Conservation (phyloP, 371 early-diverging fungal genomes). For the Mucor piriformis region DNA sequence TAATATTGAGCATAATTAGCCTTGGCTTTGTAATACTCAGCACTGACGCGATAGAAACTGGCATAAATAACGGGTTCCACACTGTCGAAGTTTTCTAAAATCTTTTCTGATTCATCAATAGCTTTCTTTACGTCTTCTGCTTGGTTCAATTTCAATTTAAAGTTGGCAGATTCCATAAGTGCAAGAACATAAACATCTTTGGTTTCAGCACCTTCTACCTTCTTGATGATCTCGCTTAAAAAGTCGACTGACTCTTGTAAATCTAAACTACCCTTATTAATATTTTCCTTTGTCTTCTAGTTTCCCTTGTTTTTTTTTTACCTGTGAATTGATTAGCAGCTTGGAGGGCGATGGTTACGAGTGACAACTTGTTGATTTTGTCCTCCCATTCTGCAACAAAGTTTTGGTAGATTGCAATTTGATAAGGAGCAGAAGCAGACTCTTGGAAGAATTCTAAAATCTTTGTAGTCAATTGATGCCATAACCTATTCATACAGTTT, state of each 20-base stretch:
- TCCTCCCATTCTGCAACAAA: constrained; percentile 93
- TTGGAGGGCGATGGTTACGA: constrained; percentile 80
- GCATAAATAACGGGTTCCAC: constrained; percentile 92
- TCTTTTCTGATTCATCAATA: constrained; percentile 85
- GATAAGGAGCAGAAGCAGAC: constrained; percentile 77
- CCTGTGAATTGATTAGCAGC: constrained; percentile 80
- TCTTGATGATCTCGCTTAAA: constrained; percentile 65
- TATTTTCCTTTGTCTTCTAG: background rate
- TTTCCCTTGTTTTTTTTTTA: constrained; percentile 28
- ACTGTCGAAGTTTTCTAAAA: constrained; percentile 78
- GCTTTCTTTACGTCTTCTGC: constrained; percentile 79
- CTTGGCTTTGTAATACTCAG: constrained; percentile 96
- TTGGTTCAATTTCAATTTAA: constrained; percentile 74
- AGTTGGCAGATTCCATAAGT: constrained; percentile 85
- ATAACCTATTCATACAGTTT: constrained; percentile 64
- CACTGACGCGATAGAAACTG: constrained; percentile 91
- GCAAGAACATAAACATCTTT: constrained; percentile 89
- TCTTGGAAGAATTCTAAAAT: constrained; percentile 77
- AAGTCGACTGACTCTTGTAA: constrained; percentile 68
- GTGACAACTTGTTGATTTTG: constrained; percentile 91
- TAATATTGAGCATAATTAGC: constrained; percentile 93
- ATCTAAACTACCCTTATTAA: constrained; percentile 39
- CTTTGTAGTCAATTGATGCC: constrained; percentile 94
- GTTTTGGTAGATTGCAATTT: constrained; percentile 82
- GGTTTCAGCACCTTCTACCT: constrained; percentile 67